These are phyloP conservation scores for Boletus sp. DNA, from an alignment of 768 basidiomycete species.

Conservation along the genomic window DNA sequence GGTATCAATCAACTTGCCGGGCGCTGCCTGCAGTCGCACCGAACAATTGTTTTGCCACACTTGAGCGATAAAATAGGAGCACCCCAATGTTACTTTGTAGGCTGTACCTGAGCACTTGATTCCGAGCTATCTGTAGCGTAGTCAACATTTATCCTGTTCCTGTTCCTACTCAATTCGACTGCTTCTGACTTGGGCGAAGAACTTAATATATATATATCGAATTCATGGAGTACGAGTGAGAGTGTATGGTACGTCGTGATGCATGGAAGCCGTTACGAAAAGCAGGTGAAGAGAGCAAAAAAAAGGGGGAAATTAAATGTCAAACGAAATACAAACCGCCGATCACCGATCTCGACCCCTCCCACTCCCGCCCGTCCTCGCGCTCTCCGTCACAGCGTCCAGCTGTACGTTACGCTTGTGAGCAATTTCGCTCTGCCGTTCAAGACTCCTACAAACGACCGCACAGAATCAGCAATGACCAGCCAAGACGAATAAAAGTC, in stretches of 20 bases:
- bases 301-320: neutral
- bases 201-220: constrained; percentile 14
- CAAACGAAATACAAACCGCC: neutral
- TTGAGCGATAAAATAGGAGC: too few species aligned
- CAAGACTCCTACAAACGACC: constrained; percentile 52
- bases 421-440: constrained; percentile 77
- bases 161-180: too few species aligned
- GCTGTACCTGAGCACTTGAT: too few species aligned
- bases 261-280: constrained; percentile 2
- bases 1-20: too few species aligned
- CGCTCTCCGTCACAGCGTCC: constrained; percentile 32
- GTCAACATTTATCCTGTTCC: too few species aligned
- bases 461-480: neutral
- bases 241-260: constrained; percentile 18
- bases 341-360: constrained; percentile 23
- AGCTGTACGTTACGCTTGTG: constrained; percentile 58
- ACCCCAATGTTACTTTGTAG: too few species aligned
- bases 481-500: neutral
- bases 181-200: too few species aligned
- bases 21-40: too few species aligned
- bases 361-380: constrained; percentile 14
- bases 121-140: too few species aligned
- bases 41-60: too few species aligned
- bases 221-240: too few species aligned
- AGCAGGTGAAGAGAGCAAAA: constrained; percentile 11